Conservation (phyloP, 2,329 filamentous ascomycete genomes). For the Talaromyces sp. region DNA sequence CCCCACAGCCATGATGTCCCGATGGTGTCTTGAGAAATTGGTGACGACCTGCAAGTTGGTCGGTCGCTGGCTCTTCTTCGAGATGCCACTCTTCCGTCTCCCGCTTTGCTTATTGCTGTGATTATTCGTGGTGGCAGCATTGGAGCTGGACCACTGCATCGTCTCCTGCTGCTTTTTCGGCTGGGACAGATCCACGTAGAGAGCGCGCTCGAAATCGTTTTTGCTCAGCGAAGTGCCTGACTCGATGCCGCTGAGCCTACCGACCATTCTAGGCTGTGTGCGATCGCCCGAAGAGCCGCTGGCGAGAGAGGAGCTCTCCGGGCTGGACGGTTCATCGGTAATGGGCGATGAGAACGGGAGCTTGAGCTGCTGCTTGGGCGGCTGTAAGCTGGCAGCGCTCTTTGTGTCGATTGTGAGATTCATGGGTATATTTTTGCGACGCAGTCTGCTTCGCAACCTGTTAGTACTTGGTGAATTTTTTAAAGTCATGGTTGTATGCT, state of each 20-base stretch:
- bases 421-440: slow-evolving; percentile 17
- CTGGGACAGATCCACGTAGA: slow-evolving; percentile 1
- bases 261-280: slow-evolving; percentile 4
- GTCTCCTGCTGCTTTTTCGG: not conserved
- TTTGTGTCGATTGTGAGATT: slow-evolving; percentile 19
- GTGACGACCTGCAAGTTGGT: slow-evolving; percentile 39
- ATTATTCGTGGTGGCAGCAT: not conserved
- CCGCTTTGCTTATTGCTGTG: not conserved
- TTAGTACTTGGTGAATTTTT: not conserved
- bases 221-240: slow-evolving; percentile 4
- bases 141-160: not conserved
- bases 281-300: slow-evolving; percentile 12
- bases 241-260: not conserved
- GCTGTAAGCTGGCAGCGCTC: slow-evolving; percentile 16
- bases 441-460: not conserved
- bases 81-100: slow-evolving; percentile 11
- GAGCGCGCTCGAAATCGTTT: slow-evolving; percentile 9
- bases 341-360: slow-evolving; percentile 41
- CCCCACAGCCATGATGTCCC: not conserved
- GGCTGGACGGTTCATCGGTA: slow-evolving; percentile 35
- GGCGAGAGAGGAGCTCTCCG: slow-evolving; percentile 29
- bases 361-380: slow-evolving; percentile 23
- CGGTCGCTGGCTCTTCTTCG: slow-evolving; percentile 23
- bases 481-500: slow-evolving; percentile 3
- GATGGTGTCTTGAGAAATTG: slow-evolving; percentile 24